Evolutionary conservation across 495 filamentous ascomycete genomes (phyloP), one percentile per base, ranked within the genome.

Genomic region (Trichoderma erinaceum): DNA sequence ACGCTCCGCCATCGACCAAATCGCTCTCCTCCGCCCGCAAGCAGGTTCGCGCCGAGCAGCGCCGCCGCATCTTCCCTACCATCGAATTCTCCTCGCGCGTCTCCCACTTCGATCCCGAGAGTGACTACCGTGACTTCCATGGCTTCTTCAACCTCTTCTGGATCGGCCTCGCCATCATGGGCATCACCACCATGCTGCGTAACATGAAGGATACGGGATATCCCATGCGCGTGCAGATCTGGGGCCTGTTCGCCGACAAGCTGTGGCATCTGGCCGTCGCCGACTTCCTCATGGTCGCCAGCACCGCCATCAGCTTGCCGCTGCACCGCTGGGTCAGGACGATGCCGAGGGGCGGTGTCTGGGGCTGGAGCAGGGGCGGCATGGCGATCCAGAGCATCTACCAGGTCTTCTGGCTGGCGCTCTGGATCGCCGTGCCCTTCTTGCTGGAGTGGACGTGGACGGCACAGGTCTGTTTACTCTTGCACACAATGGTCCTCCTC

Each of bases 131-230:
- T 68, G 91, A 99, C 73, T 99, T 99, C 77, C 87, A 92, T 70
- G 95, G 95, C 70, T 99, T 99, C 84, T 99, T 97, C 77, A 90
- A 93, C 56, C 84, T 99, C 52, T 99, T 98, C 79, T 99, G 95
- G 95, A 93, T 99, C 64, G 92, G 90, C 6, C 80, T 99, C 67
- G 90, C 92, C 66, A 96, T 99, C 77, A 97, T 99, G 95, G 92
- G 93, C 69, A 88, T 97, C 66, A 98, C 95, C 13, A 91, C 90
- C 11, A 89, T 90, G 79, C 78, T 97, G 73, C 86, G 95, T 74
- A 99, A 96, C 73, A 87, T 95, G 73, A 97, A 94, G 75, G 94
- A 97, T 73, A 97, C 93, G 0, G 93, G 95, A 46, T 92, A 88
- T 72, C 89, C 92, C 41, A 78, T 99, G 72, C 83, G 89, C 68